Conservation (phyloP, 106 monocot genomes). For the Dioscorea dumetorum region DNA sequence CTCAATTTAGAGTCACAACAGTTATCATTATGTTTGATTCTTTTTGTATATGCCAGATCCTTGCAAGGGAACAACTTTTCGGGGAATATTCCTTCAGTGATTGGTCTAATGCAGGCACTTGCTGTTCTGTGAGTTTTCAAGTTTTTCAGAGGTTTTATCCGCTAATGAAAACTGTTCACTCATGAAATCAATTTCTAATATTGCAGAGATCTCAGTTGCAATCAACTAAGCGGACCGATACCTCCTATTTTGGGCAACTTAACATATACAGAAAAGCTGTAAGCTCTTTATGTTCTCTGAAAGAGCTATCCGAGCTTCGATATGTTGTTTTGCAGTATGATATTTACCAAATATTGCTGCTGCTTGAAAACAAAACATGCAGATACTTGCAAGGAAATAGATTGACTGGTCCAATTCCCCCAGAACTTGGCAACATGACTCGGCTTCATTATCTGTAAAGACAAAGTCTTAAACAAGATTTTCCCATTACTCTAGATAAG, state of each 20-base stretch:
- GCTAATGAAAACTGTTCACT: too few relatives aligned
- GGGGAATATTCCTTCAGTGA: constrained; percentile 79
- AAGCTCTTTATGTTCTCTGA: constrained; percentile 18
- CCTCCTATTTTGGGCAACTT: constrained; percentile 93
- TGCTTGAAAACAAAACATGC: not conserved
- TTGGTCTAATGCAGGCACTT: constrained; percentile 98
- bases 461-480: not conserved
- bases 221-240: constrained; percentile 62
- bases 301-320: not conserved
- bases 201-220: constrained; percentile 83
- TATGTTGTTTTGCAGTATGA: not conserved
- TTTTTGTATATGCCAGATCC: constrained; percentile 36
- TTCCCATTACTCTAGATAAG: too few relatives aligned
- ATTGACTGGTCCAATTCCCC: constrained; percentile 76
- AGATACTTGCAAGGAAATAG: constrained; percentile 90
- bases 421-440: constrained; percentile 92
- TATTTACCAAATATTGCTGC: not conserved
- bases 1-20: not conserved
- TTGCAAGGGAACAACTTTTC: constrained; percentile 90
- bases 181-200: not conserved
- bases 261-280: constrained; percentile 95
- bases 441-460: constrained; percentile 85
- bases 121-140: constrained; percentile 68
- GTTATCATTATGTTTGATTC: not conserved
- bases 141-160: too few relatives aligned